Percentiles rank a stretch among this genome's conserved stretches.
Conservation (phyloP, 345 rosid species). For the Hypericum perforatum region DNA sequence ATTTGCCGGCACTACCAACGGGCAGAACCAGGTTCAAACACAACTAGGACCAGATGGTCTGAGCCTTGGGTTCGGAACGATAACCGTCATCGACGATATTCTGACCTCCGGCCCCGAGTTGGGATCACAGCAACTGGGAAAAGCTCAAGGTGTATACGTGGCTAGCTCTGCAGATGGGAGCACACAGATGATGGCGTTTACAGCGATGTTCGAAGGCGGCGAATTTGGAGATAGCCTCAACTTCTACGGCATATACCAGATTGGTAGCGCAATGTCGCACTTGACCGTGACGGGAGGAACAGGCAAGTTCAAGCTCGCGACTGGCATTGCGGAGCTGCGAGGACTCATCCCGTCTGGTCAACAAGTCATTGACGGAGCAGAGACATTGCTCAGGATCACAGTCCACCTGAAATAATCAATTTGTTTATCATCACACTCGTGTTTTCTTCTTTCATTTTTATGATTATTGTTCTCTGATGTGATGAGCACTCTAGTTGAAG, state of each 20-base stretch:
- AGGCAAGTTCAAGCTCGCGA: constrained; percentile 63
- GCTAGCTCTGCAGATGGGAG: constrained; percentile 78
- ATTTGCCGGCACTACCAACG: constrained; percentile 33
- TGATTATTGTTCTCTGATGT: no score
- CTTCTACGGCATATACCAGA: constrained; percentile 70
- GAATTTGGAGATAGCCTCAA: constrained; percentile 86
- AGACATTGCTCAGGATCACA: constrained; percentile 53
- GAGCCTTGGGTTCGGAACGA: constrained; percentile 80
- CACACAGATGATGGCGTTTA: constrained; percentile 92
- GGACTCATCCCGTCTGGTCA: constrained; percentile 69
- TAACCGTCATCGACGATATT: constrained; percentile 77
- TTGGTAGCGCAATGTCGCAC: constrained; percentile 62
- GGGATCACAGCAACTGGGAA: constrained; percentile 69
- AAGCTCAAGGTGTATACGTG: constrained; percentile 84
- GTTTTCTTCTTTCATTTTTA: constrained; percentile 2
- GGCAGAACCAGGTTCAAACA: constrained; percentile 44
- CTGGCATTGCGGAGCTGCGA: constrained; percentile 59
- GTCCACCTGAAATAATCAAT: constrained; percentile 46
- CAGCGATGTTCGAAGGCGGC: constrained; percentile 85
- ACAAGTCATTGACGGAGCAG: constrained; percentile 55
- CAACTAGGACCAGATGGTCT: constrained; percentile 83
- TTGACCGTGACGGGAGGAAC: constrained; percentile 84
- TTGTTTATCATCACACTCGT: neutral
- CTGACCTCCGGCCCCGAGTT: constrained; percentile 67
- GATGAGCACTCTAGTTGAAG: no score